Evolutionary conservation across 139 green algal species (phyloP).

Genomic region (Bryopsis sp.): DNA sequence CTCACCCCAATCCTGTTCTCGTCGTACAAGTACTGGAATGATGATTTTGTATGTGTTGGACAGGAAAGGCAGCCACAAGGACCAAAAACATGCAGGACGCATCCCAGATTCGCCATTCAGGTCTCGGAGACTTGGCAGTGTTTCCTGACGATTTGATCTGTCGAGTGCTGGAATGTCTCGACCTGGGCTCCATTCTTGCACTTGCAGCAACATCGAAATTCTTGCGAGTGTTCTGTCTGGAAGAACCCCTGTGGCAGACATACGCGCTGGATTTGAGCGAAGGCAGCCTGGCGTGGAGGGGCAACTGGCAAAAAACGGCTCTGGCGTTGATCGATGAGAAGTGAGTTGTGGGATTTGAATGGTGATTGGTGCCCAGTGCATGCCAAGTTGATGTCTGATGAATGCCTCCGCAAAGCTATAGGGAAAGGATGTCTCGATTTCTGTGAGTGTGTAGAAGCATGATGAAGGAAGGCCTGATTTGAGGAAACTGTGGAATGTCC

Average conservation of each 20-base stretch:
- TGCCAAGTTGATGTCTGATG: no score
- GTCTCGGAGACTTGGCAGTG: not conserved
- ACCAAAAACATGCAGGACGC: no score
- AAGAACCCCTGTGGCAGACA: slow-evolving; percentile 5
- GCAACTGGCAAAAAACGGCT: not conserved
- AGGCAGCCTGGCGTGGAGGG: slow-evolving; percentile 2
- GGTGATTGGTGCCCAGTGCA: no score
- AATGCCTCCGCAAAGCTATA: no score
- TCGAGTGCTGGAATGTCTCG: not conserved
- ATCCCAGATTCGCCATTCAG: no score
- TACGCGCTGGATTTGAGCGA: not conserved
- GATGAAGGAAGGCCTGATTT: not conserved
- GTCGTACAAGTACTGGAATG: no score
- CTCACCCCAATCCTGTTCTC: no score
- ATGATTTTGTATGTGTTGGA: no score
- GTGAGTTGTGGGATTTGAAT: no score
- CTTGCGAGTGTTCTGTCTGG: slow-evolving; percentile 6
- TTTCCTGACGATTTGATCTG: not conserved
- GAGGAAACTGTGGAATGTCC: not conserved
- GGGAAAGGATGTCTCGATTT: no score
- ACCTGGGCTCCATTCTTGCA: not conserved
- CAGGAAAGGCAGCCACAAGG: no score
- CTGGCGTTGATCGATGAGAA: no score
- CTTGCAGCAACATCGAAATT: not conserved
- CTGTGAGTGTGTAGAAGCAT: not conserved